These are phyloP conservation scores for Boletus reticuloceps DNA, from an alignment of 768 basidiomycete genomes.

Conservation along the genomic window DNA sequence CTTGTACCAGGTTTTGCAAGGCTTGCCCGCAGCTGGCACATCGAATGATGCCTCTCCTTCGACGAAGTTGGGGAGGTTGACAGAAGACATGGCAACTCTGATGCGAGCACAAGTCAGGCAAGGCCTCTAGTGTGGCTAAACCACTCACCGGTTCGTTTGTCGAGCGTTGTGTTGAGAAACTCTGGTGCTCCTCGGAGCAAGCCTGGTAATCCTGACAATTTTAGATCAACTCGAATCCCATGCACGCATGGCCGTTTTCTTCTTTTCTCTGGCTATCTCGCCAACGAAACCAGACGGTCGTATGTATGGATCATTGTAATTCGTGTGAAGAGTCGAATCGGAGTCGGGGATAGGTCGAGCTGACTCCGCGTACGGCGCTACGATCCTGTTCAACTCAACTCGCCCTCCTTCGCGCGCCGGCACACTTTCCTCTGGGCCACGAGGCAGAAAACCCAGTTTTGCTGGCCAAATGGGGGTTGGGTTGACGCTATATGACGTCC, in stretches of 20 bases:
- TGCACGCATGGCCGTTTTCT: no score
- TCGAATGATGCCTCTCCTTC: slow-evolving; percentile 31
- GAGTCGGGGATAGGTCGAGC: slow-evolving; percentile 1
- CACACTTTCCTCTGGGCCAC: not conserved
- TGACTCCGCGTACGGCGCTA: not conserved
- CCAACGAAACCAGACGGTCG: no score
- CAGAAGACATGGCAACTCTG: slow-evolving; percentile 20
- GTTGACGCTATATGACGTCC: slow-evolving; percentile 40
- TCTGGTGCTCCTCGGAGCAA: not conserved
- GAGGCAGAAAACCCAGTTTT: not conserved
- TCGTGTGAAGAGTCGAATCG: not conserved
- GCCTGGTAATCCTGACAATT: not conserved
- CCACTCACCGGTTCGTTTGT: no score
- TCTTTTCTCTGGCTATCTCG: no score
- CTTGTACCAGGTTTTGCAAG: slow-evolving; percentile 51
- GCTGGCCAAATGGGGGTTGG: slow-evolving; percentile 28
- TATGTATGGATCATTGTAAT: not conserved
- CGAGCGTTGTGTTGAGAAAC: no score
- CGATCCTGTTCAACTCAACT: not conserved
- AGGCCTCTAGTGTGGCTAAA: no score
- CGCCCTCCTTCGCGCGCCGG: not conserved
- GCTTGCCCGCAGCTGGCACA: slow-evolving; percentile 28
- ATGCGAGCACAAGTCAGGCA: not conserved
- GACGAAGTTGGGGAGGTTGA: slow-evolving; percentile 27
- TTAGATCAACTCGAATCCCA: no score